A percentile compares a stretch with the other conserved stretches of the same genome.
Conservation (phyloP, 257 asterid species). For the Verbena officinalis region DNA sequence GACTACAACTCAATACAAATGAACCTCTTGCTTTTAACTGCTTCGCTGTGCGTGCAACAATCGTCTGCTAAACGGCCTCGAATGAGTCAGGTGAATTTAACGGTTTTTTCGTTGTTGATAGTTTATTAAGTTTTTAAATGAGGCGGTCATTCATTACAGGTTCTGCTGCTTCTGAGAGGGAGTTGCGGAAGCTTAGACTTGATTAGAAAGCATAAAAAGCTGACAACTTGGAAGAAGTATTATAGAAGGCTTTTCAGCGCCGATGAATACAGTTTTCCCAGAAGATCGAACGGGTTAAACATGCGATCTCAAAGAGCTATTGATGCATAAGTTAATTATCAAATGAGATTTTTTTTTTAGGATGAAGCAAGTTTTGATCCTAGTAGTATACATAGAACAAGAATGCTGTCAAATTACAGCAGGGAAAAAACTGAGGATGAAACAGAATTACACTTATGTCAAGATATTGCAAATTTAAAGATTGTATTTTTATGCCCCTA, state of each 20-base stretch:
- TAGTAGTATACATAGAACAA: too few species aligned
- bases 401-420: too few species aligned
- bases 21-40: slow-evolving; percentile 63
- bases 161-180: slow-evolving; percentile 65
- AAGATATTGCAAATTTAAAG: too few species aligned
- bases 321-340: slow-evolving; percentile 22
- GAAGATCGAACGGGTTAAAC: slow-evolving; percentile 26
- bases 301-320: slow-evolving; percentile 25
- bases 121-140: neutral
- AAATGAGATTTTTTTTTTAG: too few species aligned
- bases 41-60: slow-evolving; percentile 66
- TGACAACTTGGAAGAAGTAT: slow-evolving; percentile 64
- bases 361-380: too few species aligned
- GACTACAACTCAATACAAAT: slow-evolving; percentile 48
- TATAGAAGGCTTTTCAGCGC: slow-evolving; percentile 63
- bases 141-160: slow-evolving; percentile 28
- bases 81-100: slow-evolving; percentile 52
- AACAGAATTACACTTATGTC: too few species aligned
- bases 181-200: slow-evolving; percentile 64
- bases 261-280: slow-evolving; percentile 40
- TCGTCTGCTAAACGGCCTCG: slow-evolving; percentile 60
- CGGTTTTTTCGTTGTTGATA: neutral
- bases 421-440: too few species aligned
- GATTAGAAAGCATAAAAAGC: slow-evolving; percentile 50
- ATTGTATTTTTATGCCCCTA: too few species aligned